Evolutionary conservation across 2,329 filamentous ascomycete species (phyloP).

Genomic region (Xylaria sp.): DNA sequence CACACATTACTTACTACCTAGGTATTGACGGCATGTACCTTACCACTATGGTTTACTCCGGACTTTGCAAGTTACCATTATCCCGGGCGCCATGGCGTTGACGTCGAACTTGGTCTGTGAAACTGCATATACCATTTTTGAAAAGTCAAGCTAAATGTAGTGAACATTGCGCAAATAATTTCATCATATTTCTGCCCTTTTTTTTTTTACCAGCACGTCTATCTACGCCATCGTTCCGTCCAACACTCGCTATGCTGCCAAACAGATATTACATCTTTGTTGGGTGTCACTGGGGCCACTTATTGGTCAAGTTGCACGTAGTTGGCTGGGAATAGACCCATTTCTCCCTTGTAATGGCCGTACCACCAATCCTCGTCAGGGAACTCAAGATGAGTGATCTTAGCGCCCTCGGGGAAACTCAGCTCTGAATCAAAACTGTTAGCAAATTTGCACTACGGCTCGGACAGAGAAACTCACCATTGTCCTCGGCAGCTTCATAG

Average conservation of each 20-base stretch:
- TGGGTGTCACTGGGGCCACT: slow-evolving; percentile 27
- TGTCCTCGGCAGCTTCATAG: slow-evolving; percentile 97
- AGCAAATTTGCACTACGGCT: slow-evolving; percentile 37
- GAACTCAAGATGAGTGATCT: slow-evolving; percentile 86
- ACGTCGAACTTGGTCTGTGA: background rate
- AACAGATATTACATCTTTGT: slow-evolving; percentile 16
- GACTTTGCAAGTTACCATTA: background rate
- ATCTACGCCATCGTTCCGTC: slow-evolving; percentile 29
- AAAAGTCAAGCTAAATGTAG: background rate
- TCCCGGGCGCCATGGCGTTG: background rate
- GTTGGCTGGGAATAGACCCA: slow-evolving; percentile 84
- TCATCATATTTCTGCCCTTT: slow-evolving; percentile 27
- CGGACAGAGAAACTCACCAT: slow-evolving; percentile 61
- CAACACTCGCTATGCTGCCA: slow-evolving; percentile 35
- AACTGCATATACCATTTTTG: background rate
- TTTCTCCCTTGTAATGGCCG: slow-evolving; percentile 80
- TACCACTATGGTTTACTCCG: background rate
- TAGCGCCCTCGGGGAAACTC: slow-evolving; percentile 90
- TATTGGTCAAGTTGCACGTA: slow-evolving; percentile 63
- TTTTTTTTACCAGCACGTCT: slow-evolving; percentile 32
- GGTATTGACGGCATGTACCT: background rate
- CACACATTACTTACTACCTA: background rate
- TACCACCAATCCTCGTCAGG: slow-evolving; percentile 99
- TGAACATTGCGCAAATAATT: slow-evolving; percentile 21
- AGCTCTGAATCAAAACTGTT: slow-evolving; percentile 63